Conservation (phyloP, 78 protist genomes). For the Emiliania huxleyi region DNA sequence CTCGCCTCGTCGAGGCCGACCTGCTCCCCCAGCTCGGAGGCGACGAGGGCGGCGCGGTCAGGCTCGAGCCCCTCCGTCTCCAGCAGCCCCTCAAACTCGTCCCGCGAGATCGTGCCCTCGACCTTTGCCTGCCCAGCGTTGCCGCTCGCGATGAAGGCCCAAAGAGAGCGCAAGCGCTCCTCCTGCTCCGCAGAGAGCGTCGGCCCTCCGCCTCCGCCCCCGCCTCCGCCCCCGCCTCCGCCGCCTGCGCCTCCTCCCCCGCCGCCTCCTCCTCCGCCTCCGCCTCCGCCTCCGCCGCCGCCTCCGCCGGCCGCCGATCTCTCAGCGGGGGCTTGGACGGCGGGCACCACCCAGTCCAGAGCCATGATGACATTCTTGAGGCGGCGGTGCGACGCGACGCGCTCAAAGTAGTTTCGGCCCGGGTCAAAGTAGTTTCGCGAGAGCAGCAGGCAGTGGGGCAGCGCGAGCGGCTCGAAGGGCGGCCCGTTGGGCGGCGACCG, state of each 20-base stretch:
- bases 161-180: not conserved
- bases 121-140: not conserved
- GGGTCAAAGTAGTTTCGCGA: conserved; percentile 52
- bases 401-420: conserved; percentile 30
- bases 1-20: not conserved
- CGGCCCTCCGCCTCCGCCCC: too few species aligned
- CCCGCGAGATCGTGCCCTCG: not conserved
- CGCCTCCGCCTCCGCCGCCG: too few species aligned
- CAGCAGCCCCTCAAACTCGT: not conserved
- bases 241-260: too few species aligned
- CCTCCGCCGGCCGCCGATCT: too few species aligned
- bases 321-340: too few species aligned
- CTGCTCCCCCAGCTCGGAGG: not conserved
- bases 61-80: not conserved
- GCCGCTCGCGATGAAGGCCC: not conserved
- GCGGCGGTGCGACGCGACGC: conserved; percentile 52
- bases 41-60: not conserved
- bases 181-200: not conserved
- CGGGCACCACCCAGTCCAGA: conserved; percentile 37
- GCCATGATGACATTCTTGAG: conserved; percentile 58
- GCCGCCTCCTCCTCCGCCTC: too few species aligned
- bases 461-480: not conserved
- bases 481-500: not conserved
- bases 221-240: too few species aligned
- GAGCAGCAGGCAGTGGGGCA: conserved; percentile 20